Evolutionary conservation across 148 eudicot species (phyloP).

Genomic region (Tetragonia tetragonoides): DNA sequence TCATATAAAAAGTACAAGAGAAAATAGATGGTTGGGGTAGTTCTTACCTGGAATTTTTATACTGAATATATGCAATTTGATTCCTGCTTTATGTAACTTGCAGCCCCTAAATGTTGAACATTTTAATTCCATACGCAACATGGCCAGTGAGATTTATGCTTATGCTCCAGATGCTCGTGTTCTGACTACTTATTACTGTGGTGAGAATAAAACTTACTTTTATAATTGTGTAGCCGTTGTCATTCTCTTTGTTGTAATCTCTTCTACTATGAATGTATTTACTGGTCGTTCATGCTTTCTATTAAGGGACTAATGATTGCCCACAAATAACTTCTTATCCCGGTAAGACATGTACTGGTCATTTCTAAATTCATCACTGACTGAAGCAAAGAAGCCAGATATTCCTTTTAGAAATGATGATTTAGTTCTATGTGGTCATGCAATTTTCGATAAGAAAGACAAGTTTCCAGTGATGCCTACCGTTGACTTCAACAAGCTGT

Average conservation of each 20-base stretch:
- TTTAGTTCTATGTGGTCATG: neutral
- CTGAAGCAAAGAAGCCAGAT: neutral
- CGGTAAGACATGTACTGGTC: neutral
- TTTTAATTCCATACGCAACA: slow-evolving; percentile 71
- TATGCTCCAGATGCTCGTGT: slow-evolving; percentile 97
- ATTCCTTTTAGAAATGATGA: neutral
- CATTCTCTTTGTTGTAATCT: neutral
- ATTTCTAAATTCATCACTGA: neutral
- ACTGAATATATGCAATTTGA: slow-evolving; percentile 16
- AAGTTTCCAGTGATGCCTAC: neutral
- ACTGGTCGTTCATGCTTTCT: neutral
- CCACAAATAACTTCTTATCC: neutral
- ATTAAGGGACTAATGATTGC: neutral
- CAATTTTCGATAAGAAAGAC: neutral
- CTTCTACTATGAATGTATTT: neutral
- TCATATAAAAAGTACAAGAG: neutral
- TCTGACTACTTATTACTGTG: slow-evolving; percentile 89
- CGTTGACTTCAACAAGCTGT: neutral
- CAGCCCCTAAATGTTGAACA: slow-evolving; percentile 94
- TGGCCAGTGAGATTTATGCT: slow-evolving; percentile 82
- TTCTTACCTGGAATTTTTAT: neutral
- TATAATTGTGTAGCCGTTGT: neutral
- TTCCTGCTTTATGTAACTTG: slow-evolving; percentile 25
- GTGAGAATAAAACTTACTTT: slow-evolving; percentile 35
- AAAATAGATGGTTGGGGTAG: neutral